Percentiles rank a stretch among this genome's conserved stretches.
These are phyloP conservation scores for Groenewaldozyma auringiensis DNA, from an alignment of 1,139 yeast species.

Conservation along the genomic window DNA sequence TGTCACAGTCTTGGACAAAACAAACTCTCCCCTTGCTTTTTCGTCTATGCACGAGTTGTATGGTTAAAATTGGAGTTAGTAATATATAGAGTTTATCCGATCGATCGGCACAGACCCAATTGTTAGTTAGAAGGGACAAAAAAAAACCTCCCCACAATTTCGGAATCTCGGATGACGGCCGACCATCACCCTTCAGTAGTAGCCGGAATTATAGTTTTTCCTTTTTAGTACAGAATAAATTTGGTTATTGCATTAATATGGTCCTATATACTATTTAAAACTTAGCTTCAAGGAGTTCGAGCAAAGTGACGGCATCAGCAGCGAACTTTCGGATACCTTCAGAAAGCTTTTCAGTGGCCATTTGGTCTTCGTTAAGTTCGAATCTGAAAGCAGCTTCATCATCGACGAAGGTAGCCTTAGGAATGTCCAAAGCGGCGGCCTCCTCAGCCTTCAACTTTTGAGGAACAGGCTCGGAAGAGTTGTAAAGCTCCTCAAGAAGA, in stretches of 20 bases:
- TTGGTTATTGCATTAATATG: too few relatives aligned
- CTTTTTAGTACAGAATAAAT: too few relatives aligned
- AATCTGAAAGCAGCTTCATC: conserved; percentile 90
- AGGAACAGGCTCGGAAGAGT: conserved; percentile 74
- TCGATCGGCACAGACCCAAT: too few relatives aligned
- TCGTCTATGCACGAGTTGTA: background rate
- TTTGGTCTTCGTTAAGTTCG: conserved; percentile 88
- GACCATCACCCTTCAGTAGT: too few relatives aligned
- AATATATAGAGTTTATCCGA: too few relatives aligned
- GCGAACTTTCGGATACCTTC: conserved; percentile 98
- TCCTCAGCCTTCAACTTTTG: conserved; percentile 64
- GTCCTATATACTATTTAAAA: conserved; percentile 9
- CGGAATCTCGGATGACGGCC: too few relatives aligned
- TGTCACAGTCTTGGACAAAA: background rate
- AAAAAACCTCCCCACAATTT: too few relatives aligned
- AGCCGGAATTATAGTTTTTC: too few relatives aligned
- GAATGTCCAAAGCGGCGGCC: conserved; percentile 45
- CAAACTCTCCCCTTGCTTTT: background rate
- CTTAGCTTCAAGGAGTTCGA: conserved; percentile 64
- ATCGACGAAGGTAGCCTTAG: conserved; percentile 73
- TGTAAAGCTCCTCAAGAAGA: conserved; percentile 80
- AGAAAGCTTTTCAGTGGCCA: conserved; percentile 97
- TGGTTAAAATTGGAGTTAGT: too few relatives aligned
- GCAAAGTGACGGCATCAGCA: conserved; percentile 83
- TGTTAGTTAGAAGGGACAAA: too few relatives aligned